Evolutionary conservation across 2,329 filamentous ascomycete genomes (phyloP).

Genomic region (Madurella fahalii): DNA sequence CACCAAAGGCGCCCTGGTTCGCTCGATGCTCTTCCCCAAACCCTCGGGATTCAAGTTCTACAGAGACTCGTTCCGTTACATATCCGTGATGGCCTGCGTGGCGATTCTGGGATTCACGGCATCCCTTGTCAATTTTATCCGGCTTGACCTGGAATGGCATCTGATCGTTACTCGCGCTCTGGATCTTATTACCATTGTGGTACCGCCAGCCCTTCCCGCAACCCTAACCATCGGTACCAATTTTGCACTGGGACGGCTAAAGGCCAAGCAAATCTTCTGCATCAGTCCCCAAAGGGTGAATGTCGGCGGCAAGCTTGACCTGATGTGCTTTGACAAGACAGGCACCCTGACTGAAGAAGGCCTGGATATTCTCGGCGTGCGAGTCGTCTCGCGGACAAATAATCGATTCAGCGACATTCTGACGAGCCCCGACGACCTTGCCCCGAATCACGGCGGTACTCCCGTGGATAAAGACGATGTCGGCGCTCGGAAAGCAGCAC

Average conservation of each 20-base stretch:
- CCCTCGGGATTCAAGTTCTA: conserved; percentile 99
- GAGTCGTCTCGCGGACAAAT: conserved; percentile 63
- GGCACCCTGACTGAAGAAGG: conserved; percentile 98
- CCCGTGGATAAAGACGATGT: conserved; percentile 29
- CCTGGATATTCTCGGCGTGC: conserved; percentile 84
- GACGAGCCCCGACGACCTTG: conserved; percentile 58
- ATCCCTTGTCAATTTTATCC: conserved; percentile 90
- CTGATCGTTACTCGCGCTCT: conserved; percentile 87
- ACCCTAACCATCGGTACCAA: conserved; percentile 96
- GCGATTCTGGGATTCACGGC: conserved; percentile 83
- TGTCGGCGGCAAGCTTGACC: conserved; percentile 89
- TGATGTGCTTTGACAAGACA: conserved; percentile 98
- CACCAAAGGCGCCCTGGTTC: conserved; percentile 90
- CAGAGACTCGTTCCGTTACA: conserved; percentile 94
- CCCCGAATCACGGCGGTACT: conserved; percentile 34
- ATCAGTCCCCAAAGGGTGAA: conserved; percentile 97
- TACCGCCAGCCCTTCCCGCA: conserved; percentile 88
- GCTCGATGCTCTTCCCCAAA: conserved; percentile 98
- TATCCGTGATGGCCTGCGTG: conserved; percentile 89
- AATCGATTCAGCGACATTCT: conserved; percentile 72
- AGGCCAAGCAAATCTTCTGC: conserved; percentile 89
- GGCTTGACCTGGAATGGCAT: conserved; percentile 78
- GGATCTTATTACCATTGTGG: conserved; percentile 95
- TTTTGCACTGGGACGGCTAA: conserved; percentile 83
- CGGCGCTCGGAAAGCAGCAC: conserved; percentile 52